Evolutionary conservation across 257 asterid genomes (phyloP), one percentile per base, ranked within the genome.

Genomic region (Salvia splendens): DNA sequence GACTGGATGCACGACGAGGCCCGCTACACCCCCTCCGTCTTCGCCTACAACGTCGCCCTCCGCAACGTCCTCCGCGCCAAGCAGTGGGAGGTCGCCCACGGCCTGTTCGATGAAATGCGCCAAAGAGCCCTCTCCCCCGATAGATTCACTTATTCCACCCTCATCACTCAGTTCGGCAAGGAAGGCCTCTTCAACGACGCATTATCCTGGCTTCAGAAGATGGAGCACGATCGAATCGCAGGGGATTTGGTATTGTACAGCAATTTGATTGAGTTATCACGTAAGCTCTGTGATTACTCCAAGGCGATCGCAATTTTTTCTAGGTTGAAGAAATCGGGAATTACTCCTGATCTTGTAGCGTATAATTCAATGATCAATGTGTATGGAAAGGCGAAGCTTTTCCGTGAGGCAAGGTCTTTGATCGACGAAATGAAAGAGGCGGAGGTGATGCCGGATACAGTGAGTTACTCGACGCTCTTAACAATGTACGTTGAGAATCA

Each of bases 61-160:
- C 89, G 95, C 0, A 94, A 94, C 53, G 95, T 87, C 54, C 80
- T 91, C 3, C 81, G 97, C 0, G 92, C 85, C 10, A 94, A 93
- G 81, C 88, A 86, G 82, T 90, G 92, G 92, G 74, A 53, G 12
- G 51, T 90, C 68, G 97, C 96, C 0, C 67, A 70, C 8, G 97
- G 99, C 0, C 86, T 90, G 95, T 85, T 88, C 73, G 97, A 86
- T 41, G 99, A 93, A 90, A 93, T 93, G 97, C 89, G 96, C n/a
- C 68, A 79, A 14, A 72, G 87, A 69, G 87, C 81, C 24, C 63
- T 90, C 36, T 81, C 97, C 4, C 96, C 97, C 0, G 99, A 93
- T 80, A 86, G 86, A 81, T 93, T 86, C 33, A 88, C 99, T 5
- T 93, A 93, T 52, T 93, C 99, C 0, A 93, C 96, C 5, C 83